Evolutionary conservation across 2,329 filamentous ascomycete genomes (phyloP).

Genomic region (Aaosphaeria arxii): DNA sequence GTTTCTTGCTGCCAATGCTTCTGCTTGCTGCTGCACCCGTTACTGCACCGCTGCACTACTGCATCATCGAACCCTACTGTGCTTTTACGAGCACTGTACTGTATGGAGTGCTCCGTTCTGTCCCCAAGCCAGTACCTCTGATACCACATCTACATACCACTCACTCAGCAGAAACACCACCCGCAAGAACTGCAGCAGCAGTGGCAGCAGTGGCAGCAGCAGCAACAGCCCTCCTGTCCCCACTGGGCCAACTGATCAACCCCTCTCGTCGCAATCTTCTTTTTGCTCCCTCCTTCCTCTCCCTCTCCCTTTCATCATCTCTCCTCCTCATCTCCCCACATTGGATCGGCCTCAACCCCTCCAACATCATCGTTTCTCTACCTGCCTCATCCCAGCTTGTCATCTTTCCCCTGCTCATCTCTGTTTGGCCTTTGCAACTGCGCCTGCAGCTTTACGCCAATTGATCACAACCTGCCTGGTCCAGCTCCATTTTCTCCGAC

Average conservation of each 20-base stretch:
- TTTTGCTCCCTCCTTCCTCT: no score
- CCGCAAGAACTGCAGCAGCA: background rate
- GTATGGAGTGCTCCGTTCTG: no score
- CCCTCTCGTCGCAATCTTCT: background rate
- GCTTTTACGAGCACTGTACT: no score
- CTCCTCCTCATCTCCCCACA: no score
- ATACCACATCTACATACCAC: no score
- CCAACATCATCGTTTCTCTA: background rate
- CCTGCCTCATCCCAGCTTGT: background rate
- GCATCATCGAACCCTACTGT: no score
- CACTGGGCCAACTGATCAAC: background rate
- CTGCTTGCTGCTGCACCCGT: no score
- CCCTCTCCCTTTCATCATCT: no score
- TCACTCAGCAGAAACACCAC: no score
- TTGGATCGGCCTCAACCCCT: background rate
- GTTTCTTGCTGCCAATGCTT: no score
- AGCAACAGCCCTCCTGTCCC: constrained; percentile 1
- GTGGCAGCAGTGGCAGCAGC: background rate
- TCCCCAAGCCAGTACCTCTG: no score
- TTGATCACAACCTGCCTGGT: background rate
- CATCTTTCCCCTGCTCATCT: background rate
- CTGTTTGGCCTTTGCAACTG: background rate
- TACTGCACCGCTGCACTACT: no score
- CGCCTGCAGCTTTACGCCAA: background rate
- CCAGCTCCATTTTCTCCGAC: background rate